phyloP scores from a whole-genome alignment of 2,329 filamentous ascomycete genomes.

The Beauveria brongniartii region DNA sequence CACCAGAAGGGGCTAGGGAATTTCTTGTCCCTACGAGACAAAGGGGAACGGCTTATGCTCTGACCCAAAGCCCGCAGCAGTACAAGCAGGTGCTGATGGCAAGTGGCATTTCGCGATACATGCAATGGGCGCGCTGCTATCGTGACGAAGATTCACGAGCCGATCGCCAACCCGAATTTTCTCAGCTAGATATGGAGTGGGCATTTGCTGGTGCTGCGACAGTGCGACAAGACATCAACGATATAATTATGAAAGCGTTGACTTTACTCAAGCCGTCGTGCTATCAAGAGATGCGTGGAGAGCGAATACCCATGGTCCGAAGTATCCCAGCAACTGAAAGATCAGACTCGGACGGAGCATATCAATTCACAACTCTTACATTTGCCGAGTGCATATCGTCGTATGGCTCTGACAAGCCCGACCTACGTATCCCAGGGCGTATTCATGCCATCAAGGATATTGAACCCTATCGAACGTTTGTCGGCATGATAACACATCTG shows the following conservation, averaged over 20 bases:
- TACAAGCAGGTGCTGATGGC: conserved; percentile 99
- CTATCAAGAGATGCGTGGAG: conserved; percentile 54
- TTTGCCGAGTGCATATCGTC: conserved; percentile 54
- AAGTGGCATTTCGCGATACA: conserved; percentile 73
- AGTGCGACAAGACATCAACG: conserved; percentile 28
- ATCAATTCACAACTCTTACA: conserved; percentile 27
- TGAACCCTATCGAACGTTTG: conserved; percentile 49
- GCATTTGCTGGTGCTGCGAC: conserved; percentile 58
- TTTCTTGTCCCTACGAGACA: conserved; percentile 85
- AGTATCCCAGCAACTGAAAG: conserved; percentile 16
- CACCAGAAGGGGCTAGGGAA: conserved; percentile 88
- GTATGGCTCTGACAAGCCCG: conserved; percentile 90
- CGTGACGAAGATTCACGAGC: conserved; percentile 89
- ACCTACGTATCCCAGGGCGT: conserved; percentile 64
- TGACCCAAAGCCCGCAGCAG: conserved; percentile 94
- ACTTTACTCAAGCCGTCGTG: conserved; percentile 28
- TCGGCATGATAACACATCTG: conserved; percentile 66
- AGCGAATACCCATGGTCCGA: conserved; percentile 25
- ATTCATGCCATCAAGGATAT: conserved; percentile 58
- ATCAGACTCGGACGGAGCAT: conserved; percentile 15
- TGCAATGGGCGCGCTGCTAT: conserved; percentile 90
- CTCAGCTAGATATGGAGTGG: conserved; percentile 85
- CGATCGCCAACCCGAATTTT: conserved; percentile 94
- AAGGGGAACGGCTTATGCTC: conserved; percentile 71
- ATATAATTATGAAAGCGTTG: conserved; percentile 25